Conservation (phyloP, 2,329 filamentous ascomycete species). For the Colletotrichum aenigma region DNA sequence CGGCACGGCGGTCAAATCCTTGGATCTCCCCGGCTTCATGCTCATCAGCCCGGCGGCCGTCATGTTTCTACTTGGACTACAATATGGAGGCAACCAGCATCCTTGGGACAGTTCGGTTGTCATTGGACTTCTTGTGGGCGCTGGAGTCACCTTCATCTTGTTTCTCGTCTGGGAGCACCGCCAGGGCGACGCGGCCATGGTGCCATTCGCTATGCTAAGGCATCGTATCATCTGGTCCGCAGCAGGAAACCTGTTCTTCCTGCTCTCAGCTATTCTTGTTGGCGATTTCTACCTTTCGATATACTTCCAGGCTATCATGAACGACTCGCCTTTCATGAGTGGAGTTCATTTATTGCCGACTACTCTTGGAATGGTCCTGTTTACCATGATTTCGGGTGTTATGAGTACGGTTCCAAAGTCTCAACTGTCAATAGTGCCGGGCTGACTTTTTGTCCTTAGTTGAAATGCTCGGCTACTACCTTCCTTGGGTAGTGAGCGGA, state of each 20-base stretch:
- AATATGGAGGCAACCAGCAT: conserved; percentile 44
- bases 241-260: conserved; percentile 44
- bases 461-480: conserved; percentile 21
- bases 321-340: conserved; percentile 19
- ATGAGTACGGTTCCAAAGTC: conserved; percentile 17
- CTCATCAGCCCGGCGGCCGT: conserved; percentile 45
- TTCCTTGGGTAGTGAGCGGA: conserved; percentile 19
- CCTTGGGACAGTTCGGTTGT: conserved; percentile 42
- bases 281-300: conserved; percentile 52
- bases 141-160: conserved; percentile 31
- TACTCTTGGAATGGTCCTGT: conserved; percentile 23
- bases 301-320: conserved; percentile 54
- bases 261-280: conserved; percentile 48
- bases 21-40: conserved; percentile 46
- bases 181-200: conserved; percentile 52
- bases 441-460: neutral
- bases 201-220: conserved; percentile 48
- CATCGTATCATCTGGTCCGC: conserved; percentile 46
- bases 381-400: conserved; percentile 28
- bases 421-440: neutral
- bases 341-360: conserved; percentile 31
- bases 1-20: conserved; percentile 12
- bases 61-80: conserved; percentile 47
- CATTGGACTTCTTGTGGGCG: conserved; percentile 44
- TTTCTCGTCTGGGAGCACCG: conserved; percentile 46